phyloP scores from a whole-genome alignment of 2,329 filamentous ascomycete genomes.

The Microcyclosporella mali region DNA sequence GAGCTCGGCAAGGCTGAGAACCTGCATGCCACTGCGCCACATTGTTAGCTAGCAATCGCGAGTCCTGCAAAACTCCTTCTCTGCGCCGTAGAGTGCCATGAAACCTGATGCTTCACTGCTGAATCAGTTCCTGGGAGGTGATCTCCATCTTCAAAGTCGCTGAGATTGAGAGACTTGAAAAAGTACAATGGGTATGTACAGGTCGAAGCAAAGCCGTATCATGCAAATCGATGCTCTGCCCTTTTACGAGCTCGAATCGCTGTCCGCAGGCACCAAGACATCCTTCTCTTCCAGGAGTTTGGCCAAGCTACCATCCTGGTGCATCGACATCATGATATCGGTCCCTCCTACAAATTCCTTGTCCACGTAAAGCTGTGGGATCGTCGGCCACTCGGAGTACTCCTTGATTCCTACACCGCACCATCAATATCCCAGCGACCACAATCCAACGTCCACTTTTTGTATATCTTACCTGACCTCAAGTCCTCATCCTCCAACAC shows the following conservation, averaged over 20 bases:
- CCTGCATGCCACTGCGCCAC: too few relatives aligned
- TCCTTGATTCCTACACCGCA: slow-evolving; percentile 86
- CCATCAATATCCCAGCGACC: not conserved
- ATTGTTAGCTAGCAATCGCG: too few relatives aligned
- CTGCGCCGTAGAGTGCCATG: too few relatives aligned
- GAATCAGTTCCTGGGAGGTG: too few relatives aligned
- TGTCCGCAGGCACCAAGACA: slow-evolving; percentile 64
- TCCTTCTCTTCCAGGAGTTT: slow-evolving; percentile 89
- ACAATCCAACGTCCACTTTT: slow-evolving; percentile 1
- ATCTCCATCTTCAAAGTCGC: too few relatives aligned
- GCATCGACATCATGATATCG: slow-evolving; percentile 94
- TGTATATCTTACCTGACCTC: slow-evolving; percentile 57
- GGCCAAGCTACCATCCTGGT: slow-evolving; percentile 87
- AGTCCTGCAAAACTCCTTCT: too few relatives aligned
- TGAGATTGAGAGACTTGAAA: too few relatives aligned
- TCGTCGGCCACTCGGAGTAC: slow-evolving; percentile 98
- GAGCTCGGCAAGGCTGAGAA: too few relatives aligned
- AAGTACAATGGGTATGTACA: slow-evolving; percentile 9
- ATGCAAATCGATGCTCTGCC: slow-evolving; percentile 1
- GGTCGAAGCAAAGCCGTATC: not conserved
- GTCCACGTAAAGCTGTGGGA: slow-evolving; percentile 90
- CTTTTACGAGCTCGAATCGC: slow-evolving; percentile 14
- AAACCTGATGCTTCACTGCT: too few relatives aligned
- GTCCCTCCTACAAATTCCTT: slow-evolving; percentile 98
- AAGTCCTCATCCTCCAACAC: slow-evolving; percentile 88